Base-by-base conservation (phyloP, 2,329 filamentous ascomycete species). In the Clarireedia hainanense region DNA sequence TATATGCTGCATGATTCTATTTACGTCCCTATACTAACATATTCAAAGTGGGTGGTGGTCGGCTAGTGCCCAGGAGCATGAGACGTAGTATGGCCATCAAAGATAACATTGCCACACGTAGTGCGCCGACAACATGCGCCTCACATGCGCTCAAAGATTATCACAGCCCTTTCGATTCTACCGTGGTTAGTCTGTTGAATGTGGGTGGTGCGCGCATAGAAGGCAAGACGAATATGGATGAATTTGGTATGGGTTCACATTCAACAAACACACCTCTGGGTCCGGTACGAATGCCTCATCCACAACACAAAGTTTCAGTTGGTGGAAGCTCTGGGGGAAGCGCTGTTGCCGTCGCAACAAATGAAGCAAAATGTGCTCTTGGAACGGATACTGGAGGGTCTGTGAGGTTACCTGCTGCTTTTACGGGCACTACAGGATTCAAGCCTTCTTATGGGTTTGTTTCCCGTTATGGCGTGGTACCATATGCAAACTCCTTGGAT, bases 281-380 rank as follows among this genome's bases (percentile, higher is more conserved):
- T 1, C 69, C 81, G 1, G 87, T 92, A 4, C 23, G 37, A 36
- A 51, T 51, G 26, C 14, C 27, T n/a, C n/a, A 17, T 30, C 52
- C 45, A 10, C 47, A 40, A n/a, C 12, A 45, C 10, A 23, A 47
- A 6, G 34, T 34, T 37, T 94, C 90, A 0, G 86, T 88, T 0
- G 91, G 91, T 39, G 91, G 91, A 30, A 96, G 91, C 69, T 97
- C 92, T 3, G 94, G 94, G 43, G 94, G 94, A 17, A 96, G 91
- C 69, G 94, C 94, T 3, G 81, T 95, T 9, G 89, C 90, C 14
- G 89, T 97, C 39, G 83, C 80, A 20, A 76, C 79, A 0, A 79
- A 79, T 23, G 73, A 76, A 4, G 78, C 75, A 1, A 74, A 80
- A 26, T 56, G 83, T 39, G 91, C 91, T 6, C 74, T 99, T 27